phyloP scores from a whole-genome alignment of 176 grass and related monocot species.

The Zea luxurians region DNA sequence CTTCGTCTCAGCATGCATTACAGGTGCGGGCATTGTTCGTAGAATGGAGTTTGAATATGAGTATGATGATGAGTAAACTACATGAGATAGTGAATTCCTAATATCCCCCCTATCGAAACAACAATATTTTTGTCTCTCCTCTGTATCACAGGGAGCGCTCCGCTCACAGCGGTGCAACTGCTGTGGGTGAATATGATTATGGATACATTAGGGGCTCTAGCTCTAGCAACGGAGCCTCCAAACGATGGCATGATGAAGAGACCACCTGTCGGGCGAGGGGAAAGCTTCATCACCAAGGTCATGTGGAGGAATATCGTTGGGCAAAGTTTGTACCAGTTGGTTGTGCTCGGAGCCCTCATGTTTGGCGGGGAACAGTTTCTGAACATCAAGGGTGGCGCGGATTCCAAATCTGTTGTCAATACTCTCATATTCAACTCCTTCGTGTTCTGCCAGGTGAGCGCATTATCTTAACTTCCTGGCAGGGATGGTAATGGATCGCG shows the following conservation, averaged over 20 bases:
- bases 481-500: background rate
- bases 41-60: too few species aligned
- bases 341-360: conserved; percentile 78
- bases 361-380: conserved; percentile 61
- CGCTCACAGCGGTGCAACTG: conserved; percentile 90
- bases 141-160: conserved; percentile 62
- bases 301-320: conserved; percentile 98
- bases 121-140: conserved; percentile 14
- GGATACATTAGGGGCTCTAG: conserved; percentile 94
- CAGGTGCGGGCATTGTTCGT: conserved; percentile 33
- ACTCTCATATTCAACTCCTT: conserved; percentile 96
- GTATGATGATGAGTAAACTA: too few species aligned
- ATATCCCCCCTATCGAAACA: background rate
- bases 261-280: conserved; percentile 55
- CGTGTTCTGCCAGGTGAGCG: conserved; percentile 89
- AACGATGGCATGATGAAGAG: conserved; percentile 93
- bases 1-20: conserved; percentile 80
- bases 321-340: conserved; percentile 82
- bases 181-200: conserved; percentile 99
- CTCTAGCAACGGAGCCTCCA: conserved; percentile 87
- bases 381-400: conserved; percentile 57
- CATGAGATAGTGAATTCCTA: background rate
- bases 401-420: conserved; percentile 68
- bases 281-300: conserved; percentile 83
- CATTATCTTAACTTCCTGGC: background rate